phyloP scores from a whole-genome alignment of 108 stramenopile genomes.

The Stephanodiscus minutulus region DNA sequence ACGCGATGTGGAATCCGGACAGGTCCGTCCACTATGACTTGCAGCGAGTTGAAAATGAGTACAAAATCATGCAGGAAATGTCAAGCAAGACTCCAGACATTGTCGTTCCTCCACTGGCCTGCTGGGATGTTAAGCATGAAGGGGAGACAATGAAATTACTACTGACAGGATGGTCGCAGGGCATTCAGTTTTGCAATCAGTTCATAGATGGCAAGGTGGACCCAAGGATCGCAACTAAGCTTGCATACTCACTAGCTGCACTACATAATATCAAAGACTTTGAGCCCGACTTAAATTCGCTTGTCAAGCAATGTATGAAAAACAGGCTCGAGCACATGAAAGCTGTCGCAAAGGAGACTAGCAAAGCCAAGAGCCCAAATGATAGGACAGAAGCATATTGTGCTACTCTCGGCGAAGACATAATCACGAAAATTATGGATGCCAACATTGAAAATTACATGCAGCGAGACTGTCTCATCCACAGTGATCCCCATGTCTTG shows the following conservation, averaged over 20 bases:
- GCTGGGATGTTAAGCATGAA: constrained; percentile 31
- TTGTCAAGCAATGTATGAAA: constrained; percentile 19
- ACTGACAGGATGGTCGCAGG: constrained; percentile 49
- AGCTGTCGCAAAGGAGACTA: constrained; percentile 6
- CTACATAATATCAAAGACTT: constrained; percentile 42
- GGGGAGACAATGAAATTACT: constrained; percentile 54
- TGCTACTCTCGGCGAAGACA: background rate
- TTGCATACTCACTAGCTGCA: constrained; percentile 49
- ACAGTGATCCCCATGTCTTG: constrained; percentile 57
- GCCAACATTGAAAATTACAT: constrained; percentile 21
- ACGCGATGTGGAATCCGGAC: constrained; percentile 47
- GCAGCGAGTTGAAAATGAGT: constrained; percentile 41
- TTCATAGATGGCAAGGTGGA: constrained; percentile 62
- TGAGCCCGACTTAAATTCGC: constrained; percentile 47
- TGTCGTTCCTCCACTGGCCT: constrained; percentile 28
- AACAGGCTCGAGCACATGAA: constrained; percentile 10
- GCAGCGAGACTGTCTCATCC: constrained; percentile 37
- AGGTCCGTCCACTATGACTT: constrained; percentile 18
- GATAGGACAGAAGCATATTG: constrained; percentile 33
- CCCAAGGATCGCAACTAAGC: constrained; percentile 36
- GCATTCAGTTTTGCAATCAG: constrained; percentile 49
- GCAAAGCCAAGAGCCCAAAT: background rate
- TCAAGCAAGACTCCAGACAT: constrained; percentile 19
- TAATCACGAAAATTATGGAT: constrained; percentile 21
- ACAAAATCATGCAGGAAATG: constrained; percentile 27